Conservation (phyloP, 1,139 yeast genomes). For the Nakaseomyces kungkrabaensis region DNA sequence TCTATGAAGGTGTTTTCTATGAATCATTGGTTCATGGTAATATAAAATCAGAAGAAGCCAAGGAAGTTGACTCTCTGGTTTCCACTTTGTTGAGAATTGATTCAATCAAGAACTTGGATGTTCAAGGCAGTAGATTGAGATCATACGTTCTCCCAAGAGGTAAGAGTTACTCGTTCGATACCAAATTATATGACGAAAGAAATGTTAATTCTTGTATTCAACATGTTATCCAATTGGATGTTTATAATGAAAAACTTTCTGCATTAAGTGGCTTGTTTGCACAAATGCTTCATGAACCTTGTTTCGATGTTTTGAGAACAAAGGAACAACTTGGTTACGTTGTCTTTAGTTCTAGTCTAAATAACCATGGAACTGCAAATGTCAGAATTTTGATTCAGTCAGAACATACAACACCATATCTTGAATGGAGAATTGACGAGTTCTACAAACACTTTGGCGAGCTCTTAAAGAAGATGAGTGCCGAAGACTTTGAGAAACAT, state of each 20-base stretch:
- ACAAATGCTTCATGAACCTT: slow-evolving; percentile 74
- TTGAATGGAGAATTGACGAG: slow-evolving; percentile 67
- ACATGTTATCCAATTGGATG: slow-evolving; percentile 61
- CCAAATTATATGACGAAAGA: slow-evolving; percentile 48
- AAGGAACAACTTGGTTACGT: slow-evolving; percentile 88
- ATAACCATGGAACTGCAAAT: slow-evolving; percentile 66
- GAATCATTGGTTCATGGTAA: slow-evolving; percentile 81
- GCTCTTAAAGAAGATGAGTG: slow-evolving; percentile 38
- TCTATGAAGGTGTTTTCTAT: slow-evolving; percentile 39
- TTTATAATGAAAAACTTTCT: slow-evolving; percentile 31
- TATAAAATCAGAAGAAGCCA: slow-evolving; percentile 47
- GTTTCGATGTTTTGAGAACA: slow-evolving; percentile 81
- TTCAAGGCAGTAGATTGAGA: slow-evolving; percentile 34
- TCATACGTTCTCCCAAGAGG: slow-evolving; percentile 41
- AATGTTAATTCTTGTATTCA: slow-evolving; percentile 83
- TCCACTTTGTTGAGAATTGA: slow-evolving; percentile 24
- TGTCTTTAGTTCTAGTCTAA: slow-evolving; percentile 67
- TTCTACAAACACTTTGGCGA: slow-evolving; percentile 37
- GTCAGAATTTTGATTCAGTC: slow-evolving; percentile 77
- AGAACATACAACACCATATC: slow-evolving; percentile 63
- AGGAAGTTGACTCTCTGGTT: slow-evolving; percentile 36
- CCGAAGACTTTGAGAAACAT: slow-evolving; percentile 57
- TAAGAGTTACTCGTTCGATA: slow-evolving; percentile 41
- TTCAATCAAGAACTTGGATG: slow-evolving; percentile 14
- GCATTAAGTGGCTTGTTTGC: slow-evolving; percentile 57